Percentiles rank a stretch among this genome's conserved stretches.
Evolutionary conservation across 2,329 filamentous ascomycete genomes (phyloP).

Genomic region (Mycocentrospora acerina): DNA sequence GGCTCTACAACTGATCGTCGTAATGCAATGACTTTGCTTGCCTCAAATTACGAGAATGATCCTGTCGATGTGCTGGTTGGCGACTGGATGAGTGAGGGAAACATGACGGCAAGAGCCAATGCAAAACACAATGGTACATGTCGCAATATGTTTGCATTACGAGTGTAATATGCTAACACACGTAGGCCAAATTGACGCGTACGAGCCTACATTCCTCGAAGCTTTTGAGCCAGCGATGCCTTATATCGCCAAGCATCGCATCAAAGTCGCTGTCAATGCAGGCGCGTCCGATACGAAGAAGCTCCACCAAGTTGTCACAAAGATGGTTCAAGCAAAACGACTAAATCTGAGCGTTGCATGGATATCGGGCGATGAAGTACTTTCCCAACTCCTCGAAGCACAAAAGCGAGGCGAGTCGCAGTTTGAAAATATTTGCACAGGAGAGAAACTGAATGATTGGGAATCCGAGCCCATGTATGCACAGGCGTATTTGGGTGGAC

Average conservation of each 20-base stretch:
- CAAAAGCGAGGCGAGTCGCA: conserved; percentile 39
- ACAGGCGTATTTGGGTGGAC: conserved; percentile 47
- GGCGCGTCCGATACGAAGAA: conserved; percentile 35
- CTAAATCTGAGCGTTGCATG: conserved; percentile 38
- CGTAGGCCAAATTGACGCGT: conserved; percentile 43
- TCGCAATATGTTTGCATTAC: too few relatives aligned
- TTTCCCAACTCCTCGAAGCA: conserved; percentile 37
- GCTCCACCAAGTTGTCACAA: conserved; percentile 25
- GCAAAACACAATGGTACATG: conserved; percentile 21
- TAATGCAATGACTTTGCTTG: conserved; percentile 33
- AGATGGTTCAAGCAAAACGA: conserved; percentile 23
- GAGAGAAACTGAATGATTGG: conserved; percentile 40
- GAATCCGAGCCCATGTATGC: conserved; percentile 38
- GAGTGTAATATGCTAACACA: conserved; percentile 1
- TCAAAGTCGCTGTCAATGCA: conserved; percentile 40
- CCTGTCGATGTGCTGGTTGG: conserved; percentile 36
- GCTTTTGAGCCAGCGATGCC: conserved; percentile 46
- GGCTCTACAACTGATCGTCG: conserved; percentile 36
- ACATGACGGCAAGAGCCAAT: conserved; percentile 32
- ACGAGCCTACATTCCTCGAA: conserved; percentile 56
- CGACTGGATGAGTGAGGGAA: conserved; percentile 37
- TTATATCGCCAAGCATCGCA: conserved; percentile 31
- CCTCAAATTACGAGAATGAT: conserved; percentile 29
- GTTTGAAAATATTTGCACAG: conserved; percentile 44
- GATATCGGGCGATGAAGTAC: conserved; percentile 49